Conservation (phyloP, 2,329 filamentous ascomycete genomes). For the Elsinoe arachidis region DNA sequence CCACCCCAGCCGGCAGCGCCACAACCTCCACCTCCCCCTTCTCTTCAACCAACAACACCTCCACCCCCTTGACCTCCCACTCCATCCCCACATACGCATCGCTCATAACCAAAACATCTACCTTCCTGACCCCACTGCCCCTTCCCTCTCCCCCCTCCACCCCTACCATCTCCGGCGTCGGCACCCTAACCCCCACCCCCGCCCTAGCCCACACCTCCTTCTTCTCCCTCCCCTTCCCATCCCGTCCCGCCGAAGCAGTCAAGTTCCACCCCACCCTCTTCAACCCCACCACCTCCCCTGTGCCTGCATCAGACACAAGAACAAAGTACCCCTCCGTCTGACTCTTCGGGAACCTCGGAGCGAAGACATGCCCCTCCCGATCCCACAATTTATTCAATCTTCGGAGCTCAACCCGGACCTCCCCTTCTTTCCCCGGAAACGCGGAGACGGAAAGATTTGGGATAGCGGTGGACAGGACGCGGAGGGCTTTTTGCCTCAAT, state of each 20-base stretch:
- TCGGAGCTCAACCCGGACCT: slow-evolving; percentile 54
- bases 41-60: slow-evolving; percentile 34
- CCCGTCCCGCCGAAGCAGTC: slow-evolving; percentile 17
- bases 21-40: slow-evolving; percentile 21
- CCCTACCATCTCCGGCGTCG: slow-evolving; percentile 29
- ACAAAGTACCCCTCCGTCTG: slow-evolving; percentile 94
- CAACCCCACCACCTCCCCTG: slow-evolving; percentile 72
- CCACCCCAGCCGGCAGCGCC: slow-evolving; percentile 7
- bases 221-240: slow-evolving; percentile 22
- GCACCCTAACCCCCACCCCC: slow-evolving; percentile 53
- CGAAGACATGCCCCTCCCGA: slow-evolving; percentile 67
- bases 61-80: slow-evolving; percentile 47
- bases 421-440: slow-evolving; percentile 51
- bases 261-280: slow-evolving; percentile 73
- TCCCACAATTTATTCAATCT: slow-evolving; percentile 59
- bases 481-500: slow-evolving; percentile 44
- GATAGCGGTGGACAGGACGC: slow-evolving; percentile 52
- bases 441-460: slow-evolving; percentile 60
- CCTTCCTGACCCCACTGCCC: slow-evolving; percentile 44
- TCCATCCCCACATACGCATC: slow-evolving; percentile 78
- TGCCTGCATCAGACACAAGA: slow-evolving; percentile 57
- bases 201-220: slow-evolving; percentile 38
- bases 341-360: slow-evolving; percentile 84
- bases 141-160: background rate
- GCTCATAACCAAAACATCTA: slow-evolving; percentile 71